Conservation (phyloP, 257 asterid genomes). For the Gynochthodes officinalis region DNA sequence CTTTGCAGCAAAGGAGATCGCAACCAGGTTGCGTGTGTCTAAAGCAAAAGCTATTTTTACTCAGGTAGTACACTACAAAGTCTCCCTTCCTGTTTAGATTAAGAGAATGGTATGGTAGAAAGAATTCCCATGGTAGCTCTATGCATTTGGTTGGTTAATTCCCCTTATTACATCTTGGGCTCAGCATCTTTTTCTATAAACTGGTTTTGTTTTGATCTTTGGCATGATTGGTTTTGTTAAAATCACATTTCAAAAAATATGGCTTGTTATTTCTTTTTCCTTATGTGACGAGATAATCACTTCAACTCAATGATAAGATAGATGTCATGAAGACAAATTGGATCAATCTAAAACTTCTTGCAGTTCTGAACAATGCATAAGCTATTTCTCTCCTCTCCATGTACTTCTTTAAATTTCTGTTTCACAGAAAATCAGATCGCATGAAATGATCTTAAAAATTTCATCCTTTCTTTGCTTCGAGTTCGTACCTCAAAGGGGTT, state of each 20-base stretch:
- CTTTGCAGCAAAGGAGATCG: constrained; percentile 87
- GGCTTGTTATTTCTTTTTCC: not conserved
- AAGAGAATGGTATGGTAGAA: constrained; percentile 4
- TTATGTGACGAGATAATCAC: not conserved
- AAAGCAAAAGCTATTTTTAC: constrained; percentile 83
- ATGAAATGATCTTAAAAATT: not conserved
- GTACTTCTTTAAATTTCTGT: not conserved
- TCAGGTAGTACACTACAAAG: constrained; percentile 43
- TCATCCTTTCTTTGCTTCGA: not conserved
- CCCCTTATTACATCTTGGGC: not conserved
- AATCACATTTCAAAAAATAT: too few relatives aligned
- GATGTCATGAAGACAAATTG: not conserved
- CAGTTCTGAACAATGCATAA: not conserved
- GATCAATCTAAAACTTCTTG: not conserved
- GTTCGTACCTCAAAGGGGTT: too few relatives aligned
- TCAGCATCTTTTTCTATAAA: too few relatives aligned
- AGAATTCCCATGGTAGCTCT: too few relatives aligned
- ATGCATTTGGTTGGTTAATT: not conserved
- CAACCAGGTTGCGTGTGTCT: constrained; percentile 71
- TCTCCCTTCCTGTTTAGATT: not conserved
- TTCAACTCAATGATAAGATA: not conserved
- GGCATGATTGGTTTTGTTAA: too few relatives aligned
- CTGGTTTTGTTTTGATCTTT: too few relatives aligned
- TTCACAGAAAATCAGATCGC: not conserved
- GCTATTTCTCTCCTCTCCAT: not conserved